Percentiles rank a stretch among this genome's conserved stretches.
phyloP scores from a whole-genome alignment of 768 basidiomycete species.

The Tubosaeta brunneosetosa region DNA sequence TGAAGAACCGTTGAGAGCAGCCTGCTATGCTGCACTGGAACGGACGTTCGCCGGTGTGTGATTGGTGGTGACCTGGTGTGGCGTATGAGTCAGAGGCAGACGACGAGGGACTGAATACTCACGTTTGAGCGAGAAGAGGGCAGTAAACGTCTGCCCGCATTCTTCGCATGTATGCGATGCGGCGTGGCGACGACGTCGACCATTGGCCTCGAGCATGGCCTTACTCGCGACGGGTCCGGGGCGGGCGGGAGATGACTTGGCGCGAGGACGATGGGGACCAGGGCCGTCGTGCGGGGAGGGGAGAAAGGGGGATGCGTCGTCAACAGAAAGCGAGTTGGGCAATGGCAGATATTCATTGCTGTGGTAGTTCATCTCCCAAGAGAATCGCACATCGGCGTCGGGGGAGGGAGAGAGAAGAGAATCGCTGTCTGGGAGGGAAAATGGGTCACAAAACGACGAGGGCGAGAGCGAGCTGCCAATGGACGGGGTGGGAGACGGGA shows the following conservation, averaged over 20 bases:
- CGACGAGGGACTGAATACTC: constrained; percentile 2
- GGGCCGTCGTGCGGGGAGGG: neutral
- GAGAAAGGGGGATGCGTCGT: neutral
- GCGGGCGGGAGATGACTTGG: constrained; percentile 12
- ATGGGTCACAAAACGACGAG: constrained; percentile 3
- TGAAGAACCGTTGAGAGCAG: constrained; percentile 26
- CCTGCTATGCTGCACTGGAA: constrained; percentile 24
- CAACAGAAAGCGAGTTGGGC: neutral
- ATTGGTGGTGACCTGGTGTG: constrained; percentile 26
- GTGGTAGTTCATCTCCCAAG: constrained; percentile 5
- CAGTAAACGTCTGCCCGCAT: constrained; percentile 27
- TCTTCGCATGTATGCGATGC: constrained; percentile 15
- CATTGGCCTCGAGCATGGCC: constrained; percentile 31
- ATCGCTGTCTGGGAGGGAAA: constrained; percentile 21
- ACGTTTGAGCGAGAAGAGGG: constrained; percentile 31
- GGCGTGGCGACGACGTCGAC: constrained; percentile 28
- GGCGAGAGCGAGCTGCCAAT: constrained; percentile 23
- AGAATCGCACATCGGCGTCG: constrained; percentile 3
- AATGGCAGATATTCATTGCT: constrained; percentile 8
- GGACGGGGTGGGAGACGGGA: constrained; percentile 26
- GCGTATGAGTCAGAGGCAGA: neutral
- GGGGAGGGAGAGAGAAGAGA: constrained; percentile 17
- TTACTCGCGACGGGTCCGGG: constrained; percentile 26
- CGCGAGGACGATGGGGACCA: constrained; percentile 15
- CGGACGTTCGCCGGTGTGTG: constrained; percentile 26